These are phyloP conservation scores for Colletotrichum sp. DNA, from an alignment of 2,329 filamentous ascomycete genomes.

Conservation along the genomic window DNA sequence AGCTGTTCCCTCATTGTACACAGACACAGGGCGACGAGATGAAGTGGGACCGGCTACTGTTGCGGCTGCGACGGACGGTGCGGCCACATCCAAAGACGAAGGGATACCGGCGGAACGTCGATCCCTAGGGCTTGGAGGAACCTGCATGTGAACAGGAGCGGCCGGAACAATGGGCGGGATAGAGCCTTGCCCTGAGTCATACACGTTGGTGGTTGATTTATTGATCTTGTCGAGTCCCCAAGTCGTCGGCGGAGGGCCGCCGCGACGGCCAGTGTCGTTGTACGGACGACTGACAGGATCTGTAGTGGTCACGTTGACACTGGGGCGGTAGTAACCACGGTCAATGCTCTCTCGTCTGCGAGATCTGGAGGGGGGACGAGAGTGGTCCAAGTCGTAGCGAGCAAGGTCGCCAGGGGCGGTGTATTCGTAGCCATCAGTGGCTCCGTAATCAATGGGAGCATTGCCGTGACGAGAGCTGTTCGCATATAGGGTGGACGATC, in stretches of 20 bases:
- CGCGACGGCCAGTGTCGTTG: slow-evolving; percentile 33
- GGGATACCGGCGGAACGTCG: slow-evolving; percentile 20
- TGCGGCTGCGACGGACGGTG: neutral
- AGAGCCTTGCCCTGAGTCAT: slow-evolving; percentile 55
- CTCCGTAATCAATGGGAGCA: slow-evolving; percentile 56
- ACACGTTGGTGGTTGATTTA: slow-evolving; percentile 43
- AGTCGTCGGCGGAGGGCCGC: slow-evolving; percentile 70
- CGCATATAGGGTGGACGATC: slow-evolving; percentile 51
- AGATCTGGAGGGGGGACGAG: slow-evolving; percentile 42
- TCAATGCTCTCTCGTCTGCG: slow-evolving; percentile 62
- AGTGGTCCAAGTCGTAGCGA: slow-evolving; percentile 64
- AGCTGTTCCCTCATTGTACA: slow-evolving; percentile 55
- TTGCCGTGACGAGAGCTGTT: slow-evolving; percentile 47
- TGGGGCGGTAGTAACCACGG: slow-evolving; percentile 59
- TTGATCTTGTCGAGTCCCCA: slow-evolving; percentile 75
- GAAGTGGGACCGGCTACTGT: slow-evolving; percentile 26
- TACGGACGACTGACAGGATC: slow-evolving; percentile 28
- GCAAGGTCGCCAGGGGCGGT: slow-evolving; percentile 67
- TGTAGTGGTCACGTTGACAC: slow-evolving; percentile 40
- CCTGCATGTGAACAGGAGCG: slow-evolving; percentile 35
- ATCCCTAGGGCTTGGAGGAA: slow-evolving; percentile 39
- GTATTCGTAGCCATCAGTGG: slow-evolving; percentile 65
- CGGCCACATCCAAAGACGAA: slow-evolving; percentile 7
- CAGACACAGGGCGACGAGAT: slow-evolving; percentile 51
- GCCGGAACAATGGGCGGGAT: slow-evolving; percentile 42